Evolutionary conservation across 768 basidiomycete genomes (phyloP).

Genomic region (Tremella fuciformis): DNA sequence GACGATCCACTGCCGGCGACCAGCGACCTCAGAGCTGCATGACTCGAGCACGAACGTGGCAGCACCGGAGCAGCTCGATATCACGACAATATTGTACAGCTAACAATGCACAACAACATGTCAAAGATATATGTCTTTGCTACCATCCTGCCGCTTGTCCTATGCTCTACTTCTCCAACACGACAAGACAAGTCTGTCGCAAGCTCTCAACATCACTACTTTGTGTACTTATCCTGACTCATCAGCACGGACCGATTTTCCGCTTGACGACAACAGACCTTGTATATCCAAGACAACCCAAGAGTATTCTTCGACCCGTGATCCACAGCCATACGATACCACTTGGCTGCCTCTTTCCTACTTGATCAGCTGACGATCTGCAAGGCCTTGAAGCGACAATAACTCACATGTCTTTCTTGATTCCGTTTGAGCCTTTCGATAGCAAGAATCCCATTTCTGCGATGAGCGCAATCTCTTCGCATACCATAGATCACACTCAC

Average conservation of each 20-base stretch:
- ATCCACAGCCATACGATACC: conserved; percentile 51
- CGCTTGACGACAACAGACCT: conserved; percentile 30
- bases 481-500: conserved; percentile 25
- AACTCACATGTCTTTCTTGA: conserved; percentile 51
- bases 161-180: too few species aligned
- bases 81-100: too few species aligned
- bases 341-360: conserved; percentile 48
- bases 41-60: too few species aligned
- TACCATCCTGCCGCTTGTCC: too few species aligned
- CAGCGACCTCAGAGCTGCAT: too few species aligned
- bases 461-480: neutral
- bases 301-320: conserved; percentile 39
- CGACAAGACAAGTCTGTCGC: too few species aligned
- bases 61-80: too few species aligned
- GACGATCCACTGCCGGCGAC: too few species aligned
- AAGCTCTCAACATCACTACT: neutral
- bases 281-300: conserved; percentile 50
- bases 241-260: conserved; percentile 5
- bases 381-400: neutral
- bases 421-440: conserved; percentile 42
- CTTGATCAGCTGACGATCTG: neutral
- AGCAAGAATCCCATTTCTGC: conserved; percentile 48
- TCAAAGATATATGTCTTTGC: too few species aligned
- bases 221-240: conserved; percentile 39
- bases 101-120: conserved; percentile 1